Percentiles rank a stretch among this genome's conserved stretches.
phyloP scores from a whole-genome alignment of 352 stramenopile species.

The Phytophthora melonis region DNA sequence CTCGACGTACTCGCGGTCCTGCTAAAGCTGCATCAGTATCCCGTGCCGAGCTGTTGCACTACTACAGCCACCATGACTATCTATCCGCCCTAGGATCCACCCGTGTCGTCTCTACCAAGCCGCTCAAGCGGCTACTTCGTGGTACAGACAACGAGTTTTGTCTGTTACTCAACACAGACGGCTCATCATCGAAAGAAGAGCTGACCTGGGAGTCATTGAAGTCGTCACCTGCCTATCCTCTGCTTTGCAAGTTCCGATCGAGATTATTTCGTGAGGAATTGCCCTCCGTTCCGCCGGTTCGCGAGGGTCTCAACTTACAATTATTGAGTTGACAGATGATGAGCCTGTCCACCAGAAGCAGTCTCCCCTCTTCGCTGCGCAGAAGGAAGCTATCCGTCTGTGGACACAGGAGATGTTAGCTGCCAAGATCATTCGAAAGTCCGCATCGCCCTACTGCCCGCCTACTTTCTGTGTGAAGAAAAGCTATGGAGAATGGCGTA shows the following conservation, averaged over 20 bases:
- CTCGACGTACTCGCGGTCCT: background rate
- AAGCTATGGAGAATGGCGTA: background rate
- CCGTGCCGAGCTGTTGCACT: background rate
- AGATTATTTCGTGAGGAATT: background rate
- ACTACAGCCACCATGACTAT: background rate
- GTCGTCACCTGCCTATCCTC: background rate
- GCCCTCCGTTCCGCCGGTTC: background rate
- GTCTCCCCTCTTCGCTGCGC: background rate
- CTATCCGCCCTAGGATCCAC: background rate
- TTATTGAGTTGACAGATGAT: background rate
- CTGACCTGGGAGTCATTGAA: background rate
- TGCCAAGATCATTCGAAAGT: background rate
- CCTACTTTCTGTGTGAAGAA: background rate
- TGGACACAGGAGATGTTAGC: background rate
- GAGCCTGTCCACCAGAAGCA: background rate
- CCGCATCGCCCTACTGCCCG: background rate
- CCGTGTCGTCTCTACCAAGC: background rate
- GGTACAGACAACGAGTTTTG: background rate
- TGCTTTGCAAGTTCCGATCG: background rate
- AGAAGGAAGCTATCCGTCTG: background rate
- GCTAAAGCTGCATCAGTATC: background rate
- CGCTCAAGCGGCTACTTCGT: background rate
- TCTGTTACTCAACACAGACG: background rate
- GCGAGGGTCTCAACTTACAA: background rate
- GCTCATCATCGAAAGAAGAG: background rate